Conservation (phyloP, 768 basidiomycete species). For the Tylopilus cervinicoccineus region DNA sequence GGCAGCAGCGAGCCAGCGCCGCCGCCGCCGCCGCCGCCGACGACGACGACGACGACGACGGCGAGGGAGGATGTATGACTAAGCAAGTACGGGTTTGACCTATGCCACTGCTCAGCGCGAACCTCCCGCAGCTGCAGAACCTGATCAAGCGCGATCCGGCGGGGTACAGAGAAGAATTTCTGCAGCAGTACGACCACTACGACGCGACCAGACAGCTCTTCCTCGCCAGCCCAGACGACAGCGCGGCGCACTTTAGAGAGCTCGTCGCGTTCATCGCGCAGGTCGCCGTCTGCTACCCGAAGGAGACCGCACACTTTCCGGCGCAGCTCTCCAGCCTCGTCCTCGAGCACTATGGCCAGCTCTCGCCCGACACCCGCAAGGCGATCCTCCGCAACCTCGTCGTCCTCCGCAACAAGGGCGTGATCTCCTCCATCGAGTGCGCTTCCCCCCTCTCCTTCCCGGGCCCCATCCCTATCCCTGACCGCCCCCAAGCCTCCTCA, state of each 20-base stretch:
- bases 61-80: conserved; percentile 14
- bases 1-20: background rate
- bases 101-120: conserved; percentile 63
- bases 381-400: conserved; percentile 88
- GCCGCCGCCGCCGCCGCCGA: background rate
- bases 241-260: conserved; percentile 80
- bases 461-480: conserved; percentile 6
- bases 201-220: conserved; percentile 85
- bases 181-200: conserved; percentile 97
- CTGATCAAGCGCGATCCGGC: conserved; percentile 91
- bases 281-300: conserved; percentile 76
- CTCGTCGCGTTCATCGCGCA: conserved; percentile 90
- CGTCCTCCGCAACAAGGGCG: conserved; percentile 88
- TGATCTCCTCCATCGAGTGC: conserved; percentile 89
- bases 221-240: conserved; percentile 75
- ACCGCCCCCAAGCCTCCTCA: conserved; percentile 61
- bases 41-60: background rate
- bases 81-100: conserved; percentile 6
- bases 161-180: conserved; percentile 91
- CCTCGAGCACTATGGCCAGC: conserved; percentile 69
- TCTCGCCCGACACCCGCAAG: conserved; percentile 79
- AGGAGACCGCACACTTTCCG: conserved; percentile 85
- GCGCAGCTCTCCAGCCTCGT: conserved; percentile 74
- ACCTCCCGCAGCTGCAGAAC: conserved; percentile 94
- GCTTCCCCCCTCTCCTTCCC: conserved; percentile 24